phyloP scores from a whole-genome alignment of 257 asterid genomes.

The Rubia yunnanensis region DNA sequence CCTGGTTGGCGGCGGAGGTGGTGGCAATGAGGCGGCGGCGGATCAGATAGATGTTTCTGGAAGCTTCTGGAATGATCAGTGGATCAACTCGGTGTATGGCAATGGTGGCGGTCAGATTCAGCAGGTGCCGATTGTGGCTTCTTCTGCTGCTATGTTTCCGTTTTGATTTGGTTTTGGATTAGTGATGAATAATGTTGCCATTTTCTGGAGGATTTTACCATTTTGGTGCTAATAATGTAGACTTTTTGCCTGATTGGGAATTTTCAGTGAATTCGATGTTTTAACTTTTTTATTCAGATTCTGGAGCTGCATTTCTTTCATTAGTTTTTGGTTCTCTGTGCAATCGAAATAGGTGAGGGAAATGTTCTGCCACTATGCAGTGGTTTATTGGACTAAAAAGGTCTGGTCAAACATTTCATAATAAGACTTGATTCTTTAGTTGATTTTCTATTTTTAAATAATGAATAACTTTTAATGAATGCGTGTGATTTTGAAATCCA shows the following conservation, averaged over 20 bases:
- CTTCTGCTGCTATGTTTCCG: constrained; percentile 53
- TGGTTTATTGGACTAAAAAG: background rate
- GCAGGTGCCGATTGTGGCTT: constrained; percentile 58
- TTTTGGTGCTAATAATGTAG: no score
- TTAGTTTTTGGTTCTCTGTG: no score
- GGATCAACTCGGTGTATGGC: constrained; percentile 47
- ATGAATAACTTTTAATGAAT: no score
- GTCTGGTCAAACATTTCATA: background rate
- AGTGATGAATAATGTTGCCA: background rate
- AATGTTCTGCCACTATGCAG: background rate
- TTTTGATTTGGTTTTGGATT: constrained; percentile 21
- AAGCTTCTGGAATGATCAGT: constrained; percentile 32
- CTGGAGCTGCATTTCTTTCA: no score
- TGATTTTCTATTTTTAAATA: background rate
- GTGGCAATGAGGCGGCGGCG: constrained; percentile 13
- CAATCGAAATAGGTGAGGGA: background rate
- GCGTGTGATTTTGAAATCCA: no score
- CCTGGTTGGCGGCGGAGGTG: constrained; percentile 26
- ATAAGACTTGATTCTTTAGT: background rate
- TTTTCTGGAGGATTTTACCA: no score
- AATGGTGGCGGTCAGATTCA: constrained; percentile 11
- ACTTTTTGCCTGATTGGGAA: no score
- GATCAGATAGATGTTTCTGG: constrained; percentile 26
- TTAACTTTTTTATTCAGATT: no score
- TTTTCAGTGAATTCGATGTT: no score